Evolutionary conservation across 2,329 filamentous ascomycete species (phyloP), one percentile per base, ranked within the genome.

Genomic region (Cryphonectria carpinicola): DNA sequence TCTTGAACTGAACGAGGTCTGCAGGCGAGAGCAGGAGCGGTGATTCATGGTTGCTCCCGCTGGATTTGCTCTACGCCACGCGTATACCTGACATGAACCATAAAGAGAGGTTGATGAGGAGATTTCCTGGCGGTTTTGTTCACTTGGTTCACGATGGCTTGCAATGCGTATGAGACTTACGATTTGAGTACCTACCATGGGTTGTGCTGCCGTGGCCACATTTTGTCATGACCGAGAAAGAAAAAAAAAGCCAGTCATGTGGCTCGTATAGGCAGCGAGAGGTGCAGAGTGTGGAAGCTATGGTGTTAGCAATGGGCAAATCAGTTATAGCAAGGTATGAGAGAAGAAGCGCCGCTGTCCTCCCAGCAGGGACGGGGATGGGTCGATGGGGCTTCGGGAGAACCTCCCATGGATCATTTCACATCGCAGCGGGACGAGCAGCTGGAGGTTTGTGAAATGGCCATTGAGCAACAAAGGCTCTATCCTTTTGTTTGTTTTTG

Each of bases 41-140:
- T 88, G 84, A 87, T 80, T 80, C 79, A 79, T 28, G 70, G 46
- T 79, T 71, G 65, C 76, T 76, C 77, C 78, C 79, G 78, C 81
- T 81, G 76, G 80, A 78, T 83, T 96, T 87, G 77, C 82, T 97
- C 86, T 97, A 87, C 93, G 94, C 94, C 89, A 95, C 88, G 89
- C 90, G 92, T 97, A 90, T 97, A 97, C 91, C 94, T 93, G 63
- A 89, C 89, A 89, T 87, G 58, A 92, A 89, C 91, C 92, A 93
- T 91, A 79, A 85, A 82, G 77, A 78, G 84, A 86, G 92, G 89
- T 90, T 88, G 87, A 91, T 89, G 90, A 90, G 93, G 92, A 92
- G 93, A 97, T 97, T 94, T 89, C 84, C 87, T 92, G 90, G 93
- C 93, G 92, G 83, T 80, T 70, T n/a, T n/a, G 84, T 80, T 70